phyloP scores from a whole-genome alignment of 306 rosid species.

The Prunus dulcis region DNA sequence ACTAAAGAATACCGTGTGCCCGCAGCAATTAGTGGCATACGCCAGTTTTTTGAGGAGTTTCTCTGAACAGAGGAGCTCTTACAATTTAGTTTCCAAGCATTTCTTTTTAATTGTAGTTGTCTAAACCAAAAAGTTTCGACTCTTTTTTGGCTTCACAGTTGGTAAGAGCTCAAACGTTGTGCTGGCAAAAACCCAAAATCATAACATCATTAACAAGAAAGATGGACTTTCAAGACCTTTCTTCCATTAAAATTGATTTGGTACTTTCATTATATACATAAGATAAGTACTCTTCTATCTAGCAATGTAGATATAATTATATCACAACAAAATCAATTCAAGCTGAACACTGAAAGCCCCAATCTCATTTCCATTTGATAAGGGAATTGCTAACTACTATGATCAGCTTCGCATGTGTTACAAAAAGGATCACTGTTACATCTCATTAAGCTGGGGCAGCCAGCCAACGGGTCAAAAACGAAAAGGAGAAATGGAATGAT shows the following conservation, averaged over 20 bases:
- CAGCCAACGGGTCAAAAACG: neutral
- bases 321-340: neutral
- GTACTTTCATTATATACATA: neutral
- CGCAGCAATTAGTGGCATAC: constrained; percentile 34
- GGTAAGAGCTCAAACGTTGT: too few relatives aligned
- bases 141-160: too few relatives aligned
- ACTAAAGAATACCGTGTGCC: constrained; percentile 63
- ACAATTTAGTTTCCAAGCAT: neutral
- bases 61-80: neutral
- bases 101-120: too few relatives aligned
- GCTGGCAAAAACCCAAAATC: too few relatives aligned
- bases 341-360: too few relatives aligned
- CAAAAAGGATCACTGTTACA: neutral
- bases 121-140: too few relatives aligned
- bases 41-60: constrained; percentile 24
- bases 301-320: neutral
- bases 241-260: too few relatives aligned
- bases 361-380: too few relatives aligned
- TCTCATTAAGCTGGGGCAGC: neutral
- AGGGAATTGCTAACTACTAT: neutral
- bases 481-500: neutral
- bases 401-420: neutral
- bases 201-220: neutral
- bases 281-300: too few relatives aligned
- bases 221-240: neutral